Percentiles rank a stretch among this genome's conserved stretches.
Conservation (phyloP, 2,329 filamentous ascomycete species). For the Colletotrichum abscissum region DNA sequence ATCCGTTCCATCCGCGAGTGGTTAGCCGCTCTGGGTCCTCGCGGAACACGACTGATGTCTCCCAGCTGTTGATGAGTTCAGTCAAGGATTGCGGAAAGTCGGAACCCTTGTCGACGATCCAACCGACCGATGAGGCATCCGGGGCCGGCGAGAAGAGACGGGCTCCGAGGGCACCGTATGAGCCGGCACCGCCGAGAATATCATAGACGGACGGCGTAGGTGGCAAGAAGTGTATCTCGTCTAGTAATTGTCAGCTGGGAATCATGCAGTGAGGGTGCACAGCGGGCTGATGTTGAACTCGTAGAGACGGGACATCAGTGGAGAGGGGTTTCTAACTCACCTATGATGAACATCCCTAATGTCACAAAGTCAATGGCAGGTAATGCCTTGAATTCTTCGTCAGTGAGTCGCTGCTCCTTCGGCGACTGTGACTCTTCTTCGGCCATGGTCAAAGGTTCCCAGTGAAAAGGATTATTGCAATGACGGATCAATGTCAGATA, state of each 20-base stretch:
- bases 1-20: slow-evolving; percentile 93
- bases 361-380: slow-evolving; percentile 72
- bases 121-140: slow-evolving; percentile 77
- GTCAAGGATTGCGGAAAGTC: slow-evolving; percentile 82
- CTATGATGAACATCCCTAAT: slow-evolving; percentile 80
- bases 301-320: not conserved
- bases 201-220: slow-evolving; percentile 76
- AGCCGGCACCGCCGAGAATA: slow-evolving; percentile 88
- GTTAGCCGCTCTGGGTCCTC: slow-evolving; percentile 76
- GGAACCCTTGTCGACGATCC: slow-evolving; percentile 89
- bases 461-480: not conserved
- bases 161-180: slow-evolving; percentile 88
- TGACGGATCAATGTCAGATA: not conserved
- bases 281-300: not conserved
- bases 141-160: slow-evolving; percentile 83
- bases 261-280: not conserved
- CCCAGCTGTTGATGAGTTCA: slow-evolving; percentile 76
- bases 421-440: slow-evolving; percentile 1
- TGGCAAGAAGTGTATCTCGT: slow-evolving; percentile 89
- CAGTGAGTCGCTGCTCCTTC: slow-evolving; percentile 28
- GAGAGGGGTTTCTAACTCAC: slow-evolving; percentile 52
- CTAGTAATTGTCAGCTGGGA: slow-evolving; percentile 53
- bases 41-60: slow-evolving; percentile 78
- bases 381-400: slow-evolving; percentile 43
- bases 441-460: not conserved